A percentile compares a stretch with the other conserved stretches of the same genome.
Conservation (phyloP, 805 yeast genomes). For the Saturnispora besseyi region DNA sequence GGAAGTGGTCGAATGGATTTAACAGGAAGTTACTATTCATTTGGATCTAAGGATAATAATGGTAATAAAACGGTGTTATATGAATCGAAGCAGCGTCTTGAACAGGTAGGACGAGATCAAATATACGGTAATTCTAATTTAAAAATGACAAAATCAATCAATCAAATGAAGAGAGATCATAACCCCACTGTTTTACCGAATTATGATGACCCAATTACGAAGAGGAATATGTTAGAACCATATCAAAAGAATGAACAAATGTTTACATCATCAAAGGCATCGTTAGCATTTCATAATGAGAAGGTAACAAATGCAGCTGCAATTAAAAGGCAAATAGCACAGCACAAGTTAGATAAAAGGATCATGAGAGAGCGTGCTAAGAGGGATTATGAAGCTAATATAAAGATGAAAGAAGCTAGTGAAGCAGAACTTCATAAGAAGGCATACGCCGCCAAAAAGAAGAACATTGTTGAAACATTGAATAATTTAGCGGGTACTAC, state of each 20-base stretch:
- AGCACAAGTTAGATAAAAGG: slow-evolving; percentile 31
- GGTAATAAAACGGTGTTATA: slow-evolving; percentile 37
- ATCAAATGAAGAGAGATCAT: not conserved
- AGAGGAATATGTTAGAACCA: slow-evolving; percentile 7
- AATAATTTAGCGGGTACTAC: not conserved
- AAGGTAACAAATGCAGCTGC: slow-evolving; percentile 41
- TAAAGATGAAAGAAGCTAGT: slow-evolving; percentile 1
- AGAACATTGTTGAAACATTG: not conserved
- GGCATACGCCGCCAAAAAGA: not conserved
- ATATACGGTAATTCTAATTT: slow-evolving; percentile 14
- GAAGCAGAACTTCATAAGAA: slow-evolving; percentile 1
- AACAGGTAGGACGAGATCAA: slow-evolving; percentile 15
- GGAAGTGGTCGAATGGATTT: slow-evolving; percentile 70
- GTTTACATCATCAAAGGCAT: slow-evolving; percentile 35
- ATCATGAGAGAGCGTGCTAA: slow-evolving; percentile 26
- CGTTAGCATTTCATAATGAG: slow-evolving; percentile 44
- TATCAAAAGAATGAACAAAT: slow-evolving; percentile 14
- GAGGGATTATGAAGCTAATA: slow-evolving; percentile 5
- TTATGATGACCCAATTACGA: slow-evolving; percentile 6
- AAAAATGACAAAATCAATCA: slow-evolving; percentile 3
- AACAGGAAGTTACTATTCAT: slow-evolving; percentile 47
- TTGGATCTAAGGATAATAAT: slow-evolving; percentile 41
- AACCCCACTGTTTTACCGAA: slow-evolving; percentile 15
- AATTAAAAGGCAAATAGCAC: slow-evolving; percentile 31
- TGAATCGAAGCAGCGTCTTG: slow-evolving; percentile 3